Base-by-base conservation (phyloP, 2,329 filamentous ascomycete genomes). In the Fonsecaea pugnacius region DNA sequence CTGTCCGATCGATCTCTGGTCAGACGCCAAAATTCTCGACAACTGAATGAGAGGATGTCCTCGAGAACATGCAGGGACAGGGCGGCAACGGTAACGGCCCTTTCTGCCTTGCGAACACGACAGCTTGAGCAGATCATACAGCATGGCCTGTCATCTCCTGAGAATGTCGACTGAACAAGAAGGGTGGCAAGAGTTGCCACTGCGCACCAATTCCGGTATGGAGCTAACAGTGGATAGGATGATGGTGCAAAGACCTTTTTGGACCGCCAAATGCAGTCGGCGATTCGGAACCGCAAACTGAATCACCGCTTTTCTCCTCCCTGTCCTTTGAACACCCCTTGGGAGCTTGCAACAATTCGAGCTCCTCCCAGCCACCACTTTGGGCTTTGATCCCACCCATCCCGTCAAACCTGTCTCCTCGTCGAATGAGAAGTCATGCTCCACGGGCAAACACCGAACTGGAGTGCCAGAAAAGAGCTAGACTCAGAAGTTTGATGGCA, bases 1-100 rank as follows among this genome's bases (percentile, higher is more conserved):
- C 50, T 27, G 58, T 46, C 58, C 58, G 58, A 60, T 60, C 58
- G 58, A 60, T 60, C 58, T 60, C 58, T 52, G 18, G 35, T 60
- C 50, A 60, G 58, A 60, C 58, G 18, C 52, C 54, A 54, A 60
- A 38, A 43, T 54, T 46, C 27, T 53, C 58, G 6, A 40, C 58
- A 52, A 16, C 27, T 40, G 43, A 7, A 30, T 18, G 16, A 56
- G 24, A 38, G 27, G 9, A 8, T 12, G 12, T 16, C n/a, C 7
- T 43, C 7, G n/a, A 32, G 30, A 48, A n/a, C n/a, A 35, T 21
- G 24, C 5, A 16, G 38, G 18, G 32, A 10, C 18, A 55, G 53
- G 8, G 16, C 9, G 18, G 21, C 14, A 14, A 30, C 38, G 33
- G 30, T 33, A 33, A 40, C 55, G 38, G 54, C n/a, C 14, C n/a